Conservation (phyloP, 208 protist species). For the Perkinsela sp. region DNA sequence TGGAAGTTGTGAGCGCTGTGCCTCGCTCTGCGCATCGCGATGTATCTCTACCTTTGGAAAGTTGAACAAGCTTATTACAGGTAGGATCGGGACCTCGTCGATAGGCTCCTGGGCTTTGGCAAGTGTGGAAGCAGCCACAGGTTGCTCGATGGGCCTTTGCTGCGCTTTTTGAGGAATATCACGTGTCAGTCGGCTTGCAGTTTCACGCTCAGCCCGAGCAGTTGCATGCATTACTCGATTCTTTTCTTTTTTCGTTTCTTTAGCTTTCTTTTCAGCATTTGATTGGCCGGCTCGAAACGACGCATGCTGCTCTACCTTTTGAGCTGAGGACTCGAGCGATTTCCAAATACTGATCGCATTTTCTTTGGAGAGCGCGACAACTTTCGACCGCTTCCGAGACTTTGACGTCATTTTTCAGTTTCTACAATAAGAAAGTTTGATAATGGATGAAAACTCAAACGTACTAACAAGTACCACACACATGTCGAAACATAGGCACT, state of each 20-base stretch:
- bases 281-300: not conserved
- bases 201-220: not conserved
- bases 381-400: not conserved
- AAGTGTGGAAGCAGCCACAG: not conserved
- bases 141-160: not conserved
- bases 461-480: no score
- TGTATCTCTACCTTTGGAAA: not conserved
- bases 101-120: not conserved
- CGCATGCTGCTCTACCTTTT: not conserved
- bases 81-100: no score
- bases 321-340: not conserved
- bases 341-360: not conserved
- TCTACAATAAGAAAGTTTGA: no score
- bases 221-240: not conserved
- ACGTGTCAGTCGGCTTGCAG: not conserved
- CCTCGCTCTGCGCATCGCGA: not conserved
- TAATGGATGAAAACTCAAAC: no score
- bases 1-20: slow-evolving; percentile 3
- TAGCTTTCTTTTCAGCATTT: not conserved
- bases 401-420: no score
- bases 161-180: not conserved
- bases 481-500: no score
- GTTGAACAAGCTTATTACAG: not conserved
- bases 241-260: not conserved
- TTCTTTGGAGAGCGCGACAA: not conserved